These are phyloP conservation scores for Saturnispora bothae DNA, from an alignment of 805 yeast genomes.

Conservation along the genomic window DNA sequence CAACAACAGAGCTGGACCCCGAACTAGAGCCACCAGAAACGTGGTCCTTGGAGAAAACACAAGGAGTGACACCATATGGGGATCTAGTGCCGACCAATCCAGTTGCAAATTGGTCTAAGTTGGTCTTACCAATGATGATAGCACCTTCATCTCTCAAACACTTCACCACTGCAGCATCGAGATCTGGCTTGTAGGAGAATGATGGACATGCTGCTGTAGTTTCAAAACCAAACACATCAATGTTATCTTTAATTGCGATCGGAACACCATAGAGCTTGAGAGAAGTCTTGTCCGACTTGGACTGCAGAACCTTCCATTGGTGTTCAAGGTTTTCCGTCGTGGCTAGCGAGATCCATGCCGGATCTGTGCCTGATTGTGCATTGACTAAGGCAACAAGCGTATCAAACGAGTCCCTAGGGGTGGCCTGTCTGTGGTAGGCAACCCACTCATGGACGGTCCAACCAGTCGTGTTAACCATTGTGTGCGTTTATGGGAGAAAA, in stretches of 20 bases:
- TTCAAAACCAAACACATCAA: constrained; percentile 68
- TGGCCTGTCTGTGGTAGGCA: constrained; percentile 49
- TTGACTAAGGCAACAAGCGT: constrained; percentile 38
- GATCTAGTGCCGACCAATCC: constrained; percentile 93
- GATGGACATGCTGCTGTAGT: constrained; percentile 97
- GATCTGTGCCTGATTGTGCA: constrained; percentile 40
- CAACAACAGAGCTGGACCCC: constrained; percentile 90
- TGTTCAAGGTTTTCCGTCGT: constrained; percentile 48
- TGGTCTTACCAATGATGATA: constrained; percentile 85
- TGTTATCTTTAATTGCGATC: constrained; percentile 88
- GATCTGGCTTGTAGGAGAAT: constrained; percentile 53
- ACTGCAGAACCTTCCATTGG: constrained; percentile 72
- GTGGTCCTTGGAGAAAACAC: constrained; percentile 63
- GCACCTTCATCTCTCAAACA: constrained; percentile 86
- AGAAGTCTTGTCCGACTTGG: constrained; percentile 40
- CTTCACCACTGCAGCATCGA: constrained; percentile 67
- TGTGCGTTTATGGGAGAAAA: neutral
- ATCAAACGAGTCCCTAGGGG: constrained; percentile 51
- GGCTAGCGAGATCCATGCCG: constrained; percentile 88
- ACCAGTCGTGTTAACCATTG: constrained; percentile 33
- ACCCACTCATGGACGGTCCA: constrained; percentile 82
- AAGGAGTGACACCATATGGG: constrained; percentile 85
- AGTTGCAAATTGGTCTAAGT: constrained; percentile 94
- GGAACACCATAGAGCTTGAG: constrained; percentile 89
- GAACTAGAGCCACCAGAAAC: constrained; percentile 95